Evolutionary conservation across 352 stramenopile genomes (phyloP).

Genomic region (Pythium graminicola): DNA sequence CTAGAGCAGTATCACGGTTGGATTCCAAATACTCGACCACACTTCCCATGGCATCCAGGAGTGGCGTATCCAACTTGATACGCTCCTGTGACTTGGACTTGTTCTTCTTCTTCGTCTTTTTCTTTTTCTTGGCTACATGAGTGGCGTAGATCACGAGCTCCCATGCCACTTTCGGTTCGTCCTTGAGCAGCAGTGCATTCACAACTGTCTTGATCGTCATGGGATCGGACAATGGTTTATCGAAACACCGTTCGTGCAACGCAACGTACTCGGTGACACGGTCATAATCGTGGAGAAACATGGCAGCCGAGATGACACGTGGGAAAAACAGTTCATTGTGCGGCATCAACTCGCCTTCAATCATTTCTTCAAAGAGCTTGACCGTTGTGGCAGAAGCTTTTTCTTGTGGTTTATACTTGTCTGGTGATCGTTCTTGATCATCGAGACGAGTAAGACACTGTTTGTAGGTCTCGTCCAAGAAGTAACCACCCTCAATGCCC

Average conservation of each 20-base stretch:
- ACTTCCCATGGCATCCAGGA: conserved; percentile 29
- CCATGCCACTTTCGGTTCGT: conserved; percentile 37
- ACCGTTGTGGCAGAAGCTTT: conserved; percentile 16
- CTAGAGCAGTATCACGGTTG: conserved; percentile 28
- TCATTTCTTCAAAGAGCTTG: conserved; percentile 58
- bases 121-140: conserved; percentile 23
- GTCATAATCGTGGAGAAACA: conserved; percentile 47
- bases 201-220: conserved; percentile 42
- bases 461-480: conserved; percentile 36
- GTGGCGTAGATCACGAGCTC: conserved; percentile 29
- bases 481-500: conserved; percentile 8
- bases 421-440: conserved; percentile 37
- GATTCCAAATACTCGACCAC: conserved; percentile 42
- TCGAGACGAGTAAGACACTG: conserved; percentile 36
- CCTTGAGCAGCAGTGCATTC: conserved; percentile 47
- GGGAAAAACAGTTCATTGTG: conserved; percentile 26
- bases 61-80: neutral
- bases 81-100: conserved; percentile 10
- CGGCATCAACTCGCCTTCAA: conserved; percentile 15
- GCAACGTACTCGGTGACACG: conserved; percentile 35
- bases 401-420: conserved; percentile 21
- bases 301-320: conserved; percentile 43
- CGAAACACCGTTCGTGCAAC: conserved; percentile 20
- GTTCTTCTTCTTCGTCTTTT: too few species aligned
- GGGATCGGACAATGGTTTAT: neutral